Evolutionary conservation across 306 rosid species (phyloP), one percentile per base, ranked within the genome.

Genomic region (Benincasa hispida): DNA sequence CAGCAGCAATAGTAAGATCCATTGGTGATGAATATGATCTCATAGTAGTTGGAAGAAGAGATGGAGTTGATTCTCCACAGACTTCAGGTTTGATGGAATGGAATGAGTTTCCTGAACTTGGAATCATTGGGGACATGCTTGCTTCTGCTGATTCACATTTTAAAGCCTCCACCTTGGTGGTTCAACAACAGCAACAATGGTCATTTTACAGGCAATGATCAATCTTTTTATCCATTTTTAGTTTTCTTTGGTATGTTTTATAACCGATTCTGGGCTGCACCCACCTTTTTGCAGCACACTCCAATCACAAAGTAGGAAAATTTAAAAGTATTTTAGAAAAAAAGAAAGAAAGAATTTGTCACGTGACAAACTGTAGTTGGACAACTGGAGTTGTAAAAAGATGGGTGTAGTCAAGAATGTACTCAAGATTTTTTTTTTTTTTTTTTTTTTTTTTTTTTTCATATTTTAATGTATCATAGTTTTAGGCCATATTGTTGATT

Each of bases 81-180:
- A 89, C 89, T 0, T n/a, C 79, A 1, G 92, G 91, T 37, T 87
- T 91, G 1, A 34, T 76, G 9, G 80, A 83, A 14, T 91, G 97
- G 97, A 82, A 81, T 81, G 97, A 91, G 21, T 87, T 85, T 25
- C 86, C 87, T 0, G 97, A 91, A 79, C 76, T 91, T 17, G 97
- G 97, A 50, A 83, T 35, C 1, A 4, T 89, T 2, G 94, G 88
- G 47, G 97, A 91, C 76, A 75, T 87, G 85, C 92, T 91, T n/a
- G 82, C 92, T 21, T 85, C 97, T 1, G 76, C 86, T 0, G 92
- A 87, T 77, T 37, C 83, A 25, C 25, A 77, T 34, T 75, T 61
- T 14, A 72, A 7, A 56, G 87, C 93, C 47, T 89, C 88, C 2
- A 48, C 89, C 82, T 60, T 91, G 63, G 94, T 91, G 4, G 79